phyloP scores from a whole-genome alignment of 2,329 filamentous ascomycete genomes.

The Epicoccum sorghinum region DNA sequence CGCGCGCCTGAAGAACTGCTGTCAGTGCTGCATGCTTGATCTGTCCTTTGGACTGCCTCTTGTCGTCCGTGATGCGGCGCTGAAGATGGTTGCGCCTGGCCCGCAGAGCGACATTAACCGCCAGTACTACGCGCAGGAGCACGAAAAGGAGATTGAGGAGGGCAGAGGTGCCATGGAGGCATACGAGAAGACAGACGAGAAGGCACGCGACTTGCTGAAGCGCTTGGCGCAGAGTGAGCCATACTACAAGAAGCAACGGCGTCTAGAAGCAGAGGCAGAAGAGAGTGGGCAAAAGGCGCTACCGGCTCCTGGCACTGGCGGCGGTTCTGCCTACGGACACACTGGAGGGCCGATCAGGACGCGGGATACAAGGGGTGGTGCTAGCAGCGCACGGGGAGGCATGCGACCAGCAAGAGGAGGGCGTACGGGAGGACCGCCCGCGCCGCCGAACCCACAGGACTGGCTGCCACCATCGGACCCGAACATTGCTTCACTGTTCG shows the following conservation, averaged over 20 bases:
- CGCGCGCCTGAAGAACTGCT: slow-evolving; percentile 97
- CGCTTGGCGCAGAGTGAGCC: slow-evolving; percentile 90
- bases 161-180: slow-evolving; percentile 80
- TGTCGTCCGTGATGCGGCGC: slow-evolving; percentile 89
- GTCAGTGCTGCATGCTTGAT: slow-evolving; percentile 98
- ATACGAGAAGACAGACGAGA: slow-evolving; percentile 97
- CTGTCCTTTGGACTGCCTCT: slow-evolving; percentile 94
- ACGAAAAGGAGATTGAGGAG: slow-evolving; percentile 94
- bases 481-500: slow-evolving; percentile 90
- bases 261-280: slow-evolving; percentile 66
- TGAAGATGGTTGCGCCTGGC: slow-evolving; percentile 97
- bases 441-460: slow-evolving; percentile 83
- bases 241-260: slow-evolving; percentile 87
- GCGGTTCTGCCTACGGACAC: slow-evolving; percentile 43
- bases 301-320: slow-evolving; percentile 46
- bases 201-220: slow-evolving; percentile 85
- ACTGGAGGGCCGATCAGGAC: slow-evolving; percentile 79
- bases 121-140: slow-evolving; percentile 97
- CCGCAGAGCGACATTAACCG: slow-evolving; percentile 92
- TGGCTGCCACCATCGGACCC: slow-evolving; percentile 82
- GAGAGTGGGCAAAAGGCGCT: slow-evolving; percentile 51
- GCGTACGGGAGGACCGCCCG: slow-evolving; percentile 64
- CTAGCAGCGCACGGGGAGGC: slow-evolving; percentile 40
- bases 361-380: slow-evolving; percentile 57
- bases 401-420: slow-evolving; percentile 51